phyloP scores from a whole-genome alignment of 2,329 filamentous ascomycete species.

The Fusarium sp. region DNA sequence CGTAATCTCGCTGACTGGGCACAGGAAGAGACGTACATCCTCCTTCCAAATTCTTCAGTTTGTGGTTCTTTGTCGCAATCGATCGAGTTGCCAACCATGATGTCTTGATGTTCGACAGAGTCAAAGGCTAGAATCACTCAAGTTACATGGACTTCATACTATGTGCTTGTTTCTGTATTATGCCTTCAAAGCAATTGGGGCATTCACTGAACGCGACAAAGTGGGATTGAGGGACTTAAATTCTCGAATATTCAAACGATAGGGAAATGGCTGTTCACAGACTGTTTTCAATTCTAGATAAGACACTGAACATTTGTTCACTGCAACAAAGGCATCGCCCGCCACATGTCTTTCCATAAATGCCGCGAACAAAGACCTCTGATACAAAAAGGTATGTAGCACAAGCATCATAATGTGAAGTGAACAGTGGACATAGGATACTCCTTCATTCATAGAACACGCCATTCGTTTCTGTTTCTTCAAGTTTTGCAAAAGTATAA shows the following conservation, averaged over 20 bases:
- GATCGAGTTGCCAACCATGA: not conserved
- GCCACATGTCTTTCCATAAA: not conserved
- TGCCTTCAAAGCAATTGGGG: not conserved
- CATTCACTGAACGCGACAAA: not conserved
- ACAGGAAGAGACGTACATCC: not conserved
- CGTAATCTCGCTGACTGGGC: not conserved
- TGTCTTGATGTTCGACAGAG: not conserved
- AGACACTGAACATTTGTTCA: not conserved
- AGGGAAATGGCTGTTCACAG: fast-evolving
- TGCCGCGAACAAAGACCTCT: not conserved
- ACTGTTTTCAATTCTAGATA: fast-evolving
- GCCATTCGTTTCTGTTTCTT: no score
- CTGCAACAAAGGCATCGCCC: not conserved
- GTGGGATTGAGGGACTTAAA: not conserved
- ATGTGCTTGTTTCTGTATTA: not conserved
- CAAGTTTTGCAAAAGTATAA: not conserved
- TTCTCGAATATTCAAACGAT: not conserved
- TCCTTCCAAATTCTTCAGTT: not conserved
- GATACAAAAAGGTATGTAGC: no score
- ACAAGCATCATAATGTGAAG: not conserved
- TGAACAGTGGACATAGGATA: not conserved
- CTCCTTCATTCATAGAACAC: not conserved
- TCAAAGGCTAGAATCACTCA: not conserved
- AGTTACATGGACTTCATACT: fast-evolving
- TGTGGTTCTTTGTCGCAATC: no score